Evolutionary conservation across 2,329 filamentous ascomycete species (phyloP), one percentile per base, ranked within the genome.

Genomic region (Parastagonospora avenae): DNA sequence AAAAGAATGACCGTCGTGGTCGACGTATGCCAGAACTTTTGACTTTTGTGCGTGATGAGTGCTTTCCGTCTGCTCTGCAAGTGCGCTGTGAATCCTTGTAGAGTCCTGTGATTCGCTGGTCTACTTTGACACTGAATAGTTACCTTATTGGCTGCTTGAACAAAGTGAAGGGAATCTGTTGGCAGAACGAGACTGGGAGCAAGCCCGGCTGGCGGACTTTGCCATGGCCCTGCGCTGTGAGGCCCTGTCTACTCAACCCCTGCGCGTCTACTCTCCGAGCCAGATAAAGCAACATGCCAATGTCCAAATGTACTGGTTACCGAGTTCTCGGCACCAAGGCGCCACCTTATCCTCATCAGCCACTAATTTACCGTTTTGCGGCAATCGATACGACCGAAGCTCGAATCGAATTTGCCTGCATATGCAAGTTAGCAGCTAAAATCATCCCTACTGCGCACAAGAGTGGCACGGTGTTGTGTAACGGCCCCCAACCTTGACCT

Each of bases 21-120:
- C 56, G 46, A 59, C 47, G 40, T 57, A 31, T 59, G 46, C 36
- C n/a, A 32, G 49, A 55, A 57, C 48, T 57, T 61, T 52, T 57
- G 49, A 15, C 38, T 52, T 57, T 53, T 15, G 43, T 57, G 56
- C 54, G 56, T 57, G 52, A 61, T 54, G 50, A 50, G 47, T 57
- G 54, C 28, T 55, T 57, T 50, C 46, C 37, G 42, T 59, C 46
- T 59, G 55, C 58, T 48, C 52, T 57, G 36, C 7, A 44, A 51
- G 42, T 57, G 48, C 50, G 50, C 36, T 54, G 47, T 51, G 49
- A 60, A 50, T 51, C 27, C 50, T 46, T 44, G 33, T 42, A 56
- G 46, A 60, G 52, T 32, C 39, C 24, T 16, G 24, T 27, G 11
- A 52, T 49, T 48, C 41, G 41, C 28, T 43, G 28, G n/a, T 19